These are phyloP conservation scores for Lactarius deliciosus DNA, from an alignment of 768 basidiomycete species.

Conservation along the genomic window DNA sequence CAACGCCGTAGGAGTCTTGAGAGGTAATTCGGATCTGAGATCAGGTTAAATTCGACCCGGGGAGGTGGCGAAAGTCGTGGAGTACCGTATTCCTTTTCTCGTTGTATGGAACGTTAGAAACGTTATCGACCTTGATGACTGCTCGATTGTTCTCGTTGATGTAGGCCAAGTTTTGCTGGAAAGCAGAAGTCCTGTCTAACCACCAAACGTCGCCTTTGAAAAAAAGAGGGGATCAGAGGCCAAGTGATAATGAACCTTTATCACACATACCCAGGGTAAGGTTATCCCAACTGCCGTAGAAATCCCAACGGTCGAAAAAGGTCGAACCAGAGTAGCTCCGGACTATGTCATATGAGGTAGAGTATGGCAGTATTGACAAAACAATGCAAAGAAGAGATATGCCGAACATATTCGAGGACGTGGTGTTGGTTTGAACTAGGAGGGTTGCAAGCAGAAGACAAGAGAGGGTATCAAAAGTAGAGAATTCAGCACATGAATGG, in stretches of 20 bases:
- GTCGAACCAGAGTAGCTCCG: conserved; percentile 41
- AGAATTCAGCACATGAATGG: neutral
- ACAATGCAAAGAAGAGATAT: conserved; percentile 4
- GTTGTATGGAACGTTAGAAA: conserved; percentile 49
- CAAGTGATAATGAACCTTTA: neutral
- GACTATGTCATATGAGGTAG: conserved; percentile 37
- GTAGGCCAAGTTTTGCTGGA: conserved; percentile 52
- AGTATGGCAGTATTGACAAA: conserved; percentile 12
- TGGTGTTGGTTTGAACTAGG: neutral
- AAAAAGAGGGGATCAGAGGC: neutral
- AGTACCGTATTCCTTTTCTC: conserved; percentile 61
- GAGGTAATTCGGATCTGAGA: conserved; percentile 48
- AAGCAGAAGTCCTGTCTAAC: conserved; percentile 49
- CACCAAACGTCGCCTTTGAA: conserved; percentile 61
- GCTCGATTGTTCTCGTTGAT: conserved; percentile 61
- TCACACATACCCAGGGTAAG: conserved; percentile 39
- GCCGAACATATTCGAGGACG: neutral
- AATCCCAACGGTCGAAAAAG: conserved; percentile 49
- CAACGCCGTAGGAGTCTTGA: conserved; percentile 43
- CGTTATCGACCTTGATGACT: conserved; percentile 74
- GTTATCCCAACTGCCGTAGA: conserved; percentile 44
- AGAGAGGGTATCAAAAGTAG: neutral
- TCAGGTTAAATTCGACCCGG: conserved; percentile 16
- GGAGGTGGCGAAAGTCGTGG: neutral
- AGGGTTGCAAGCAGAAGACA: neutral